Evolutionary conservation across 129 eudicot species (phyloP).

Genomic region (Chrysanthemum makinoi): DNA sequence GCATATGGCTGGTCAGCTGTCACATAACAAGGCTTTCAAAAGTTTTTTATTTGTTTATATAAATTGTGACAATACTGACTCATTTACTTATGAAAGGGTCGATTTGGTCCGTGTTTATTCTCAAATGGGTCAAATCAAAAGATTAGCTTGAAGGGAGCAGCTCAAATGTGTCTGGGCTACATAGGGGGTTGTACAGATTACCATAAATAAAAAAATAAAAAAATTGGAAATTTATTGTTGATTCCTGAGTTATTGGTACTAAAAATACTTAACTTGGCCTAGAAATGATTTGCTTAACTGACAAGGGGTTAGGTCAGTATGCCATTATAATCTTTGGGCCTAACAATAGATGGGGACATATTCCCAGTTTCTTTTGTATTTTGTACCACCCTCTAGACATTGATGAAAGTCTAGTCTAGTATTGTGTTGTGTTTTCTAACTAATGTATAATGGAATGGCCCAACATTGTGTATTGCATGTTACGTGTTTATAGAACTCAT

Average conservation of each 20-base stretch:
- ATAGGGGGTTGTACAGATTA: neutral
- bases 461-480: too few relatives aligned
- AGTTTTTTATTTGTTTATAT: too few relatives aligned
- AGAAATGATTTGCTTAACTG: neutral
- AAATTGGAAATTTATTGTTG: slow-evolving; percentile 3
- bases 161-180: too few relatives aligned
- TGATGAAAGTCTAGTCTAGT: neutral
- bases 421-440: neutral
- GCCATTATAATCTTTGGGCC: neutral
- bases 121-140: neutral
- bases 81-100: neutral
- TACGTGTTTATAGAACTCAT: too few relatives aligned
- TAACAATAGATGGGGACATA: neutral
- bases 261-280: neutral
- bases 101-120: neutral
- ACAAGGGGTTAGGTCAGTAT: slow-evolving; percentile 12
- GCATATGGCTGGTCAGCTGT: neutral
- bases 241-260: neutral
- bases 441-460: neutral
- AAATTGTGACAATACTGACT: too few relatives aligned
- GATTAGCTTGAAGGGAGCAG: too few relatives aligned
- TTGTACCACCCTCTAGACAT: neutral
- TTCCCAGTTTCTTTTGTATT: slow-evolving; percentile 2
- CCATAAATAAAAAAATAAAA: neutral
- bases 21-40: too few relatives aligned